phyloP scores from a whole-genome alignment of 192 early-diverging fungal species.

The Coemansia sp. region DNA sequence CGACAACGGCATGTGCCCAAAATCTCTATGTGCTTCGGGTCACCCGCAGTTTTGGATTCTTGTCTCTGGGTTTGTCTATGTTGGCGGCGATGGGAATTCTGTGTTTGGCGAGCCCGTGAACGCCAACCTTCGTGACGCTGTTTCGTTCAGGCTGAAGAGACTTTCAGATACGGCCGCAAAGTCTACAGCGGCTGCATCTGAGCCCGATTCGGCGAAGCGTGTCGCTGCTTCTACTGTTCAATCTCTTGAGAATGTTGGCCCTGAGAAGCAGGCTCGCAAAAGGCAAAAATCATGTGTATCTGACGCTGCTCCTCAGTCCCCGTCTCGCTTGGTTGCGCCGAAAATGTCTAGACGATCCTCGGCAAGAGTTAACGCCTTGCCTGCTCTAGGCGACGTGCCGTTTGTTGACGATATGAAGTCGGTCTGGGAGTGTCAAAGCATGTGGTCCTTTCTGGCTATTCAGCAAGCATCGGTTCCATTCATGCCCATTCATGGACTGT shows the following conservation, averaged over 20 bases:
- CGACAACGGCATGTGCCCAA: slow-evolving; percentile 11
- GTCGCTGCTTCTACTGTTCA: neutral
- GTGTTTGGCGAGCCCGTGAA: slow-evolving; percentile 31
- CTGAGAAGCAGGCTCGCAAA: neutral
- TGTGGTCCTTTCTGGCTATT: slow-evolving; percentile 32
- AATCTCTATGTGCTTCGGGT: slow-evolving; percentile 6
- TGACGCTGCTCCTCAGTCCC: neutral
- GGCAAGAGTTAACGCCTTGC: neutral
- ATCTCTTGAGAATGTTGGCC: neutral
- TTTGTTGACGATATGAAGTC: slow-evolving; percentile 23
- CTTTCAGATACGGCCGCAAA: neutral
- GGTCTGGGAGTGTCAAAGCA: slow-evolving; percentile 14
- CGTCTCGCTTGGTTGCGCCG: neutral
- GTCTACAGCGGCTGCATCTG: neutral
- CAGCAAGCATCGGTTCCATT: slow-evolving; percentile 16
- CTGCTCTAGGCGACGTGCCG: slow-evolving; percentile 23
- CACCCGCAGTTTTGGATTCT: slow-evolving; percentile 45
- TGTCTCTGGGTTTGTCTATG: slow-evolving; percentile 30
- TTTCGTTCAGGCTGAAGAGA: slow-evolving; percentile 5
- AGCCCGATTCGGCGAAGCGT: neutral
- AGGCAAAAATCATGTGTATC: neutral
- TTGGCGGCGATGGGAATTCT: slow-evolving; percentile 40
- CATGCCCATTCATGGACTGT: slow-evolving; percentile 26
- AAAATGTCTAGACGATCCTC: neutral
- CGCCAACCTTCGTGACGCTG: slow-evolving; percentile 12